These are phyloP conservation scores for Marchantia polymorpha DNA, from an alignment of 225 moss, liverwort and hornwort genomes.

Conservation along the genomic window DNA sequence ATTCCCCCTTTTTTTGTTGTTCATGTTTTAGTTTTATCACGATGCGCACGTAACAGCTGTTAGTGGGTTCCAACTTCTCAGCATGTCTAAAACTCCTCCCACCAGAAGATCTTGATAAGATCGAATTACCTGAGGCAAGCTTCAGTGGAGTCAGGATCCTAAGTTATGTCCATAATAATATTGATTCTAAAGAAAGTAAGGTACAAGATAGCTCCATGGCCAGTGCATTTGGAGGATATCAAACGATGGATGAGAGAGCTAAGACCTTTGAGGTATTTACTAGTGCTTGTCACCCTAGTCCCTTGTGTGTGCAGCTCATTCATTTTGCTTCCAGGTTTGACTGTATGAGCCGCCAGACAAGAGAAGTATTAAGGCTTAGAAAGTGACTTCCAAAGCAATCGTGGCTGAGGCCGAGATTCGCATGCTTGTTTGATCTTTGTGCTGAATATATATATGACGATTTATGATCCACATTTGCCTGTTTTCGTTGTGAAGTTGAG, in stretches of 20 bases:
- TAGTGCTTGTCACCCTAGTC: not conserved
- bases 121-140: constrained; percentile 48
- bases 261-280: constrained; percentile 36
- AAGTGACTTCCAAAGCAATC: too few relatives aligned
- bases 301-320: not conserved
- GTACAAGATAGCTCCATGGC: constrained; percentile 16
- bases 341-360: too few relatives aligned
- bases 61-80: constrained; percentile 26
- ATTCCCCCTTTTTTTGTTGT: too few relatives aligned
- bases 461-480: not conserved
- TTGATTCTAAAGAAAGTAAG: not conserved
- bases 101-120: constrained; percentile 47
- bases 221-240: constrained; percentile 40
- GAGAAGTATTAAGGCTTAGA: too few relatives aligned
- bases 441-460: not conserved
- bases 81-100: constrained; percentile 82
- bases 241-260: constrained; percentile 40
- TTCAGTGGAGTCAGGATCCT: constrained; percentile 50
- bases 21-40: too few relatives aligned
- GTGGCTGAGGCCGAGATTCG: not conserved
- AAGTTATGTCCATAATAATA: constrained; percentile 36
- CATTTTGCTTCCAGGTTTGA: not conserved
- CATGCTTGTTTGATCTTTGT: not conserved
- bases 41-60: constrained; percentile 8
- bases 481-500: constrained; percentile 42